A percentile compares a stretch with the other conserved stretches of the same genome.
phyloP scores from a whole-genome alignment of 2,329 filamentous ascomycete genomes.

The Colletotrichum caudatum region DNA sequence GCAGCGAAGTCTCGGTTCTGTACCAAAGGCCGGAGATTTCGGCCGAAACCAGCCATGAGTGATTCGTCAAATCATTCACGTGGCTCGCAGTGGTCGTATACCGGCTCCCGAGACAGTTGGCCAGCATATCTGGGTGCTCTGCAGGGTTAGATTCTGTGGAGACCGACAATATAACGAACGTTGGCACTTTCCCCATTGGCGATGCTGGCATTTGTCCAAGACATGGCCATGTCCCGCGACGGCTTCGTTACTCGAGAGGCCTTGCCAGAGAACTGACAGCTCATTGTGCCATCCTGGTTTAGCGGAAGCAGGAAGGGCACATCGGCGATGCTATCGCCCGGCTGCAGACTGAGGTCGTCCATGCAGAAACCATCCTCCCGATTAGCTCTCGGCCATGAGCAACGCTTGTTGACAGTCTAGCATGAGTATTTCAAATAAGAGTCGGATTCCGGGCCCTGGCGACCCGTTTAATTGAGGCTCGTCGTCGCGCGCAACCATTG shows the following conservation, averaged over 20 bases:
- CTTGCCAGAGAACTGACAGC: not conserved
- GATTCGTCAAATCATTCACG: slow-evolving; percentile 9
- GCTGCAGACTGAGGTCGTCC: not conserved
- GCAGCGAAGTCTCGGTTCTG: not conserved
- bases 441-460: slow-evolving; percentile 1
- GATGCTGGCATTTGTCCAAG: slow-evolving; percentile 1
- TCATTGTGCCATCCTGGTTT: slow-evolving; percentile 5
- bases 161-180: slow-evolving; percentile 1
- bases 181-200: slow-evolving; percentile 13
- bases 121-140: not conserved
- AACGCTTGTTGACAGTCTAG: slow-evolving; percentile 9
- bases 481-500: slow-evolving; percentile 13
- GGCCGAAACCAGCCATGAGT: slow-evolving; percentile 19
- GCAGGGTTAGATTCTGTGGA: not conserved
- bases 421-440: slow-evolving; percentile 14
- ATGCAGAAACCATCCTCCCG: not conserved
- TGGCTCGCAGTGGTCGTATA: slow-evolving; percentile 15
- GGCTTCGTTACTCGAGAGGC: not conserved
- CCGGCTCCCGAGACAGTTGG: not conserved
- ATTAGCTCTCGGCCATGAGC: slow-evolving; percentile 5
- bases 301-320: slow-evolving; percentile 25
- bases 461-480: not conserved
- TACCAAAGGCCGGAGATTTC: not conserved
- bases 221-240: not conserved
- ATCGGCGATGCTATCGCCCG: slow-evolving; percentile 17